Evolutionary conservation across 192 early-diverging fungal species (phyloP).

Genomic region (Entophlyctis helioformis): DNA sequence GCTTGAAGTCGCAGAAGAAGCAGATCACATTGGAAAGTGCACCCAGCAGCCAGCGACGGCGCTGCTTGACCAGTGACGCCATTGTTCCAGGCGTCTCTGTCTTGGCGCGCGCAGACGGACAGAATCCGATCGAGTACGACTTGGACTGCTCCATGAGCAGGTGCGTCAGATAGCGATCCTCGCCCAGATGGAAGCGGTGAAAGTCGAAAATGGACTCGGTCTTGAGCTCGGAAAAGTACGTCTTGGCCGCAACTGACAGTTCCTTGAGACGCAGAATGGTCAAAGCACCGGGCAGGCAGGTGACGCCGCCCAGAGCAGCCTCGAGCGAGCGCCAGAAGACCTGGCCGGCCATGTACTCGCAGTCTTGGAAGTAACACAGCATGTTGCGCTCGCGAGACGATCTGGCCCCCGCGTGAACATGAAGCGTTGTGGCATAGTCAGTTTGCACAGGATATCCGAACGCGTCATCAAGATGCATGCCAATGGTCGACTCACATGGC

Average conservation of each 20-base stretch:
- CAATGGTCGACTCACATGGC: too few species aligned
- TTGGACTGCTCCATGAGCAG: constrained; percentile 21
- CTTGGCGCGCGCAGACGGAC: constrained; percentile 24
- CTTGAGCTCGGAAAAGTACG: constrained; percentile 21
- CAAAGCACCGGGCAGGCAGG: constrained; percentile 27
- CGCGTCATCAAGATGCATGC: too few species aligned
- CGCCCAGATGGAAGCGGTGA: constrained; percentile 26
- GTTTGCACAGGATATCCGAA: too few species aligned
- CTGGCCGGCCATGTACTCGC: constrained; percentile 32
- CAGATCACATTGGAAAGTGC: constrained; percentile 10
- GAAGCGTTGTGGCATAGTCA: too few species aligned
- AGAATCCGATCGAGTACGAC: constrained; percentile 22
- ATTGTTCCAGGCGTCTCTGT: constrained; percentile 27
- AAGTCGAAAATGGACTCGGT: constrained; percentile 29
- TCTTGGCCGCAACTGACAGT: constrained; percentile 4
- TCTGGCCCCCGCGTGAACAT: too few species aligned
- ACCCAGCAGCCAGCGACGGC: constrained; percentile 34
- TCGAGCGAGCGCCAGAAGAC: constrained; percentile 22
- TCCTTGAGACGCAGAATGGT: constrained; percentile 23
- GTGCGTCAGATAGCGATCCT: constrained; percentile 38
- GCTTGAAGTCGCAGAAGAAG: not conserved
- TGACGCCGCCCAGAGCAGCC: constrained; percentile 19
- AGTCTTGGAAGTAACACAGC: constrained; percentile 25
- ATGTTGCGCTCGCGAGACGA: constrained; percentile 9
- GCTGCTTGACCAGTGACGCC: constrained; percentile 22